These are phyloP conservation scores for Fomitopsis pinicola DNA, from an alignment of 1,284 basidiomycete species.

Conservation along the genomic window DNA sequence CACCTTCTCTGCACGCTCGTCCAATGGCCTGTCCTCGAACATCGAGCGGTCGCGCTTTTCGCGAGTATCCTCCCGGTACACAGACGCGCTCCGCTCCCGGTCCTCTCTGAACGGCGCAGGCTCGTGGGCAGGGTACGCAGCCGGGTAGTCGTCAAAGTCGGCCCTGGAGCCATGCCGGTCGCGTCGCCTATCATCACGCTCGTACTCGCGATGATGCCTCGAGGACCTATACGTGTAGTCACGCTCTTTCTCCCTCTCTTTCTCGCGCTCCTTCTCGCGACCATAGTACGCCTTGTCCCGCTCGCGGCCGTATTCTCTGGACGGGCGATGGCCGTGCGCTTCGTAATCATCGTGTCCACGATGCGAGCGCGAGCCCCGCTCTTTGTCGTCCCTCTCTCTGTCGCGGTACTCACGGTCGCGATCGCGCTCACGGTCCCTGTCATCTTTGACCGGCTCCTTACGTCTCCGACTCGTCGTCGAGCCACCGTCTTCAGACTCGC, in stretches of 20 bases:
- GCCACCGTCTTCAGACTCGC: slow-evolving; percentile 73
- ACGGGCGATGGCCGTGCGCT: slow-evolving; percentile 17
- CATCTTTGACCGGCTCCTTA: slow-evolving; percentile 57
- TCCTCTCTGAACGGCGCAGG: slow-evolving; percentile 31
- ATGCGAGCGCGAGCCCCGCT: slow-evolving; percentile 24
- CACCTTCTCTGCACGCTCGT: slow-evolving; percentile 14
- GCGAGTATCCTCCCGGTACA: slow-evolving; percentile 37
- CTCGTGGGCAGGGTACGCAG: slow-evolving; percentile 27
- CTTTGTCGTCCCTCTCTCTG: slow-evolving; percentile 38
- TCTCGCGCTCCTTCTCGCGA: slow-evolving; percentile 33
- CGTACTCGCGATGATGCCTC: slow-evolving; percentile 41
- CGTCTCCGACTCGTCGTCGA: slow-evolving; percentile 72
- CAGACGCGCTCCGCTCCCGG: slow-evolving; percentile 47
- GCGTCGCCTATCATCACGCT: slow-evolving; percentile 40
- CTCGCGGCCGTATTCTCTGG: slow-evolving; percentile 25
- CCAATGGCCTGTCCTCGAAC: neutral
- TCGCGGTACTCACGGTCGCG: slow-evolving; percentile 33
- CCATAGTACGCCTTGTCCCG: slow-evolving; percentile 25
- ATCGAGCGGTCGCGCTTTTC: slow-evolving; percentile 37
- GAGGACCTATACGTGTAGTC: slow-evolving; percentile 36
- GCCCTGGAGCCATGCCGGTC: slow-evolving; percentile 24
- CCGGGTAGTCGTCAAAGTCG: slow-evolving; percentile 25
- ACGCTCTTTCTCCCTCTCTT: slow-evolving; percentile 36
- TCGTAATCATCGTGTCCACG: slow-evolving; percentile 26
- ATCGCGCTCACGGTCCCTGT: slow-evolving; percentile 35